Conservation (phyloP, 1,139 yeast species). For the Yamadazyma epiphylla region DNA sequence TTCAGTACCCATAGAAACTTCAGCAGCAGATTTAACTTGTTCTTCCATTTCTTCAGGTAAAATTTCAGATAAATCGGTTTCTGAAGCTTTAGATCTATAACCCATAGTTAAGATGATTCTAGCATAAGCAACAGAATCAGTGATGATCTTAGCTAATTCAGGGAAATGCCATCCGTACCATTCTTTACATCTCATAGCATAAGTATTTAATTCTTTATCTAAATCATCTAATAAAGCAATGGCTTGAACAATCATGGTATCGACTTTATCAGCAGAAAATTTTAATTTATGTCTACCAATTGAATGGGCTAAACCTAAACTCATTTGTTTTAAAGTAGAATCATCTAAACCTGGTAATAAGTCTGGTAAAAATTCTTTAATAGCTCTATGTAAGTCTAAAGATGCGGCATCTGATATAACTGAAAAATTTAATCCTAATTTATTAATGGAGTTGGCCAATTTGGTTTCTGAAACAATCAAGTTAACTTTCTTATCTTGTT, state of each 20-base stretch:
- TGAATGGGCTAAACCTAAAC: constrained; percentile 95
- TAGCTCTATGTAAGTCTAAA: constrained; percentile 90
- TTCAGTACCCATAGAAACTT: constrained; percentile 99
- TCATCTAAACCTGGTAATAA: constrained; percentile 91
- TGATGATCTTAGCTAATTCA: constrained; percentile 91
- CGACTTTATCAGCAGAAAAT: constrained; percentile 96
- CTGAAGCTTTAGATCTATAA: constrained; percentile 84
- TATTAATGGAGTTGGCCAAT: constrained; percentile 93
- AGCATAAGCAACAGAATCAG: constrained; percentile 93
- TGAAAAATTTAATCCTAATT: constrained; percentile 81
- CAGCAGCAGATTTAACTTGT: constrained; percentile 79
- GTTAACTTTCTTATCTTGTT: constrained; percentile 85
- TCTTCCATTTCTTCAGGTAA: constrained; percentile 91
- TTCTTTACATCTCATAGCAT: constrained; percentile 98
- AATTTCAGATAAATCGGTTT: constrained; percentile 84
- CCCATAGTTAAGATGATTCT: constrained; percentile 94
- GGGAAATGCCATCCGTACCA: constrained; percentile 99
- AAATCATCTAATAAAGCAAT: constrained; percentile 94
- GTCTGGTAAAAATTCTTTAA: constrained; percentile 90
- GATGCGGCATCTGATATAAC: constrained; percentile 95
- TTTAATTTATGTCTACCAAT: constrained; percentile 96
- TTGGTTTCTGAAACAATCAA: constrained; percentile 93
- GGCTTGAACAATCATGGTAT: constrained; percentile 98
- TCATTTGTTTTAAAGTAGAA: constrained; percentile 84
- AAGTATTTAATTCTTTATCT: constrained; percentile 95